Conservation (phyloP, 495 filamentous ascomycete species). For the Penicillium silybi region DNA sequence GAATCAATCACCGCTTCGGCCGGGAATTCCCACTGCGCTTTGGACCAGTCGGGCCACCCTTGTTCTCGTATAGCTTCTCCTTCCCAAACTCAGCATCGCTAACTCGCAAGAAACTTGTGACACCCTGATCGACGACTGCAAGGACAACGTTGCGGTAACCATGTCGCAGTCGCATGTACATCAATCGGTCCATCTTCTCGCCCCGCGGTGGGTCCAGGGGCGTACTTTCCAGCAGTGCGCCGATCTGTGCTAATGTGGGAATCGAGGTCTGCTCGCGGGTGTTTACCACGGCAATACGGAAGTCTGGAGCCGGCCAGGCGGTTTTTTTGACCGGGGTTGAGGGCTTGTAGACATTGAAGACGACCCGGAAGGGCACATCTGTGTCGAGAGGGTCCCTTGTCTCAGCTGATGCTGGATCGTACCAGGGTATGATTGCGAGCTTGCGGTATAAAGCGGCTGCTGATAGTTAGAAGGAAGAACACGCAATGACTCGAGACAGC, state of each 20-base stretch:
- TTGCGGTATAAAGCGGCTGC: constrained; percentile 67
- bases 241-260: constrained; percentile 68
- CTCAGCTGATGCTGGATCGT: constrained; percentile 51
- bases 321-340: constrained; percentile 68
- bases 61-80: constrained; percentile 61
- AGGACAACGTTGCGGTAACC: constrained; percentile 80
- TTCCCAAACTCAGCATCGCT: constrained; percentile 75
- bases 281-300: constrained; percentile 73
- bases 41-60: constrained; percentile 23
- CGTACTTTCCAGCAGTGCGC: constrained; percentile 61
- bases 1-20: constrained; percentile 31
- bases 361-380: constrained; percentile 58
- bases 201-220: constrained; percentile 59
- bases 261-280: constrained; percentile 62
- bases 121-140: constrained; percentile 83
- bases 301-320: constrained; percentile 72
- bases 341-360: constrained; percentile 79
- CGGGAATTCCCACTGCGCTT: constrained; percentile 33
- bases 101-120: constrained; percentile 81
- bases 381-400: constrained; percentile 16
- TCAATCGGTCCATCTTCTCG: constrained; percentile 45
- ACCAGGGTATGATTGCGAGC: constrained; percentile 67
- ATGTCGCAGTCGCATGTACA: constrained; percentile 74
- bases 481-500: background rate
- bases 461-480: constrained; percentile 1